These are phyloP conservation scores for Phytophthora uliginosa DNA, from an alignment of 352 stramenopile genomes.

Conservation along the genomic window DNA sequence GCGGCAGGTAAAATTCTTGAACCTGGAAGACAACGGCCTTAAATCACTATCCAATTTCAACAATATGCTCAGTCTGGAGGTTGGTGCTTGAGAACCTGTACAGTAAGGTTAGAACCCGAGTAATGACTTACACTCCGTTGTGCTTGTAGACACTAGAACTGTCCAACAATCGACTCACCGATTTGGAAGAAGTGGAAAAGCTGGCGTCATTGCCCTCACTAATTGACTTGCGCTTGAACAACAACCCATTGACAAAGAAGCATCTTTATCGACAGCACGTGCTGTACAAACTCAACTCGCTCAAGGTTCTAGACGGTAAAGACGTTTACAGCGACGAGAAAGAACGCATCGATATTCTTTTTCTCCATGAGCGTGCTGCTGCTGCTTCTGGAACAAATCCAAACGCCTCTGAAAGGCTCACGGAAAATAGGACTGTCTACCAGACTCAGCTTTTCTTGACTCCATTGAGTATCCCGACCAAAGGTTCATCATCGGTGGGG, in stretches of 20 bases:
- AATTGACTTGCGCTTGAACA: slow-evolving; percentile 65
- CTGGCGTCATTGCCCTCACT: slow-evolving; percentile 67
- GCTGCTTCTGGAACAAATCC: slow-evolving; percentile 24
- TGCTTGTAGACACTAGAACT: slow-evolving; percentile 69
- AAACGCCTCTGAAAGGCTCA: slow-evolving; percentile 24
- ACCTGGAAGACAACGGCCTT: slow-evolving; percentile 85
- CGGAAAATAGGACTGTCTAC: slow-evolving; percentile 28
- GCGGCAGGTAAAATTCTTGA: slow-evolving; percentile 64
- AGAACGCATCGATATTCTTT: slow-evolving; percentile 75
- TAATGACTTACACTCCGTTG: slow-evolving; percentile 7
- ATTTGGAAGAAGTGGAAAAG: slow-evolving; percentile 87
- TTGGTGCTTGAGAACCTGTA: slow-evolving; percentile 20
- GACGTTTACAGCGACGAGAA: slow-evolving; percentile 84
- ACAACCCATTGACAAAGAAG: slow-evolving; percentile 87
- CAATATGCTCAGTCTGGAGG: slow-evolving; percentile 77
- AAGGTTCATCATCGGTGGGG: slow-evolving; percentile 16
- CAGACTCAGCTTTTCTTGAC: slow-evolving; percentile 45
- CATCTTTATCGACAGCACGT: slow-evolving; percentile 84
- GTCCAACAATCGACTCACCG: slow-evolving; percentile 79
- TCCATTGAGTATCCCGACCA: slow-evolving; percentile 59
- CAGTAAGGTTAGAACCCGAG: background rate
- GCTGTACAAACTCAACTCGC: slow-evolving; percentile 62
- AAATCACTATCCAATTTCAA: slow-evolving; percentile 77
- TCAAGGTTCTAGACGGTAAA: slow-evolving; percentile 72
- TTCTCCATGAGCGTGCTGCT: slow-evolving; percentile 70